Evolutionary conservation across 495 filamentous ascomycete species (phyloP).

Genomic region (Staphylotrichum tortipilum): DNA sequence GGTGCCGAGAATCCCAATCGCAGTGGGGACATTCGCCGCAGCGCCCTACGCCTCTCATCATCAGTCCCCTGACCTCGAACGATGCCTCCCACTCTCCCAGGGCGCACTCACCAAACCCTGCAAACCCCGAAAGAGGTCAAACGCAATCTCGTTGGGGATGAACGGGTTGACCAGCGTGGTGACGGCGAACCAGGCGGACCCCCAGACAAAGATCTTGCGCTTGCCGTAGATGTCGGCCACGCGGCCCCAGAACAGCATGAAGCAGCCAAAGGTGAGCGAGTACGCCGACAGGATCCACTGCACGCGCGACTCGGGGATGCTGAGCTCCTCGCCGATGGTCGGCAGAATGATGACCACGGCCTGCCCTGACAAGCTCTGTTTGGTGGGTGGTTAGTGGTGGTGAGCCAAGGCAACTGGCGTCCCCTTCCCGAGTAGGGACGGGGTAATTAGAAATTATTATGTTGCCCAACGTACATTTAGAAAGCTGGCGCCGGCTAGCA

Average conservation of each 20-base stretch:
- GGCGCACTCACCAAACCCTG: constrained; percentile 61
- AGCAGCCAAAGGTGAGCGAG: constrained; percentile 57
- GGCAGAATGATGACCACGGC: constrained; percentile 55
- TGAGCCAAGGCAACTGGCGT: too few species aligned
- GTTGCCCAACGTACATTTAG: constrained; percentile 36
- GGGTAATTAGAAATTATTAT: too few species aligned
- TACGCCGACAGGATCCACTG: constrained; percentile 60
- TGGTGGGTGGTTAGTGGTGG: neutral
- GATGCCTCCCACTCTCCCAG: too few species aligned
- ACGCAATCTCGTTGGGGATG: constrained; percentile 53
- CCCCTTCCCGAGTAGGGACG: too few species aligned
- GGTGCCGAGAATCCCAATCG: constrained; percentile 54
- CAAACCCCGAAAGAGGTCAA: constrained; percentile 64
- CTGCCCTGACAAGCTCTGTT: constrained; percentile 50
- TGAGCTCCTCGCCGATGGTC: constrained; percentile 44
- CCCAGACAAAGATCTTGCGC: constrained; percentile 56
- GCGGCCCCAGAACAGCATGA: constrained; percentile 65
- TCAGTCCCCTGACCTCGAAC: neutral
- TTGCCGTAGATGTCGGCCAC: constrained; percentile 69
- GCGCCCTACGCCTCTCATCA: constrained; percentile 37
- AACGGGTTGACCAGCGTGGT: constrained; percentile 59
- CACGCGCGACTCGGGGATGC: constrained; percentile 46
- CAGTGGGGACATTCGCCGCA: constrained; percentile 57
- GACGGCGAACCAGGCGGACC: constrained; percentile 55
- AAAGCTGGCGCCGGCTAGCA: constrained; percentile 46